Evolutionary conservation across 495 filamentous ascomycete species (phyloP), one percentile per base, ranked within the genome.

Genomic region (Neurospora terricola): DNA sequence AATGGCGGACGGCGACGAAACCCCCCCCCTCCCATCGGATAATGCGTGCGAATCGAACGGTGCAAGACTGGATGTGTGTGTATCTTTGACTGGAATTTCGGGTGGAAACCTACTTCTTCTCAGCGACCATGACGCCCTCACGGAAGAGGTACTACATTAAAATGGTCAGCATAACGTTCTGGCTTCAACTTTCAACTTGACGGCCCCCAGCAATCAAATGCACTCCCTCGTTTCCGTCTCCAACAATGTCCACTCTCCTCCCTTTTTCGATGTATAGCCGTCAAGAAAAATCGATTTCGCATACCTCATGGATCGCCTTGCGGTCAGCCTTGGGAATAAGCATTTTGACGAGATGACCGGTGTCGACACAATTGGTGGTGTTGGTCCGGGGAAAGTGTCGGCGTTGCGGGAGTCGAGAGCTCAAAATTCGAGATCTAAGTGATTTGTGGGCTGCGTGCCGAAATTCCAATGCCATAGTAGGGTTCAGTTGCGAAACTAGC

Each of bases 311-410:
- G 88, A 99, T 97, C 91, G 96, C 95, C 92, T 98, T 98, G 87
- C 96, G 94, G 88, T 99, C 96, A 84, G 92, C 91, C 90, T 98
- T 98, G 81, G 96, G 96, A 87, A 99, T 99, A 89, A 99, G 91
- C 95, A 90, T 89, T 82, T 88, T 89, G 85, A 82, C 86, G 86
- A 84, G 86, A 83, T 30, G 75, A 71, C 75, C 76, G 76, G 75
- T 84, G 78, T 78, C 76, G 79, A 79, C 78, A 80, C 79, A 81
- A 81, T 81, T 79, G 79, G 81, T 79, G 83, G 81, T 81, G 82
- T 81, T 83, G 82, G 78, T 81, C 76, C 72, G 75, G 76, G 48
- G 74, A 76, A 66, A 75, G 80, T 81, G 80, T 80, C 78, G 80
- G 75, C 72, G 76, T 75, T 79, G 73, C 54, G 73, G 69, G 74